Evolutionary conservation across 2,329 filamentous ascomycete genomes (phyloP).

Genomic region (Onygenales sp.): DNA sequence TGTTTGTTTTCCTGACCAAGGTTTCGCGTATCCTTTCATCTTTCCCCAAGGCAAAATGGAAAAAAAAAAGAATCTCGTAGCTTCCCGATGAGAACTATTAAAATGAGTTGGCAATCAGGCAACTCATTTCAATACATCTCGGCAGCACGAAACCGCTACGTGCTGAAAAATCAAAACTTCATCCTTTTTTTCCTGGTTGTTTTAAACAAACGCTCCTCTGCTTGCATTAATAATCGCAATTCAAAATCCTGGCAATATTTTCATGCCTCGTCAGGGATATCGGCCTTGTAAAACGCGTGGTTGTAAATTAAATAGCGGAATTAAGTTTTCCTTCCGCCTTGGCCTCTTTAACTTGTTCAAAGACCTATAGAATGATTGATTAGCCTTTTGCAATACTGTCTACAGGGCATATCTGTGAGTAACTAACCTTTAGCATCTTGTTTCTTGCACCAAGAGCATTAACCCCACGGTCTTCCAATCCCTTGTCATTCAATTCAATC

Average conservation of each 20-base stretch:
- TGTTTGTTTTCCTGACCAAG: too few relatives aligned
- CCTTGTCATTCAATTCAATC: slow-evolving; percentile 84
- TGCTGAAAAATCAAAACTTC: neutral
- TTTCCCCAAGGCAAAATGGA: neutral
- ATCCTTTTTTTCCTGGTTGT: neutral
- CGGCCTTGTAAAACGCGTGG: neutral
- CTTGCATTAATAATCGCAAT: neutral
- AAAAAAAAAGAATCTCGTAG: neutral
- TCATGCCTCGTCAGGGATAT: neutral
- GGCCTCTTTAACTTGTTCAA: slow-evolving; percentile 86
- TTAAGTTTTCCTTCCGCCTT: slow-evolving; percentile 63
- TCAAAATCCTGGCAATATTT: neutral
- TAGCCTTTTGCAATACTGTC: neutral
- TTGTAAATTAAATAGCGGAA: slow-evolving; percentile 17
- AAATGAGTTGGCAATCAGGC: too few relatives aligned
- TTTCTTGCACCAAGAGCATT: slow-evolving; percentile 88
- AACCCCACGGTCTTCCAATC: slow-evolving; percentile 83
- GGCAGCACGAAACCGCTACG: neutral
- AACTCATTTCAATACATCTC: neutral
- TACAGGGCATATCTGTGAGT: neutral
- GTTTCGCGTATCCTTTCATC: neutral
- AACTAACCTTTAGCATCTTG: slow-evolving; percentile 87
- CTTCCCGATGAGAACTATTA: too few relatives aligned
- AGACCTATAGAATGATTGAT: slow-evolving; percentile 47
- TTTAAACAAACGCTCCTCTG: neutral